Conservation (phyloP, 1,139 yeast species). For the Pichia sp. region DNA sequence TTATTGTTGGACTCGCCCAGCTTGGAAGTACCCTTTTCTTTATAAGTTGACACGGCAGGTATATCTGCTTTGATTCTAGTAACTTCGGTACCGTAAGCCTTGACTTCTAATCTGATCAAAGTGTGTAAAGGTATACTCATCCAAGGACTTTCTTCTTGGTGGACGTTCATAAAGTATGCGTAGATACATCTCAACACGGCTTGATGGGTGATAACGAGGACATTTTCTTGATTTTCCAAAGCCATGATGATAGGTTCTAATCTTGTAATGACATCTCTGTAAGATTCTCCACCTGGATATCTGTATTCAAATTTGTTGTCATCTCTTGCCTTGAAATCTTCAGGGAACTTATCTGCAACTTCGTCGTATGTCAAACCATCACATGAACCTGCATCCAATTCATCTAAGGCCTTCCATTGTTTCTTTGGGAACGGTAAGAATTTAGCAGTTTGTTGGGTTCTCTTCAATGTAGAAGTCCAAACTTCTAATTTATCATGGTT, state of each 20-base stretch:
- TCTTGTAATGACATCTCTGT: conserved; percentile 91
- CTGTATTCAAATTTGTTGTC: conserved; percentile 95
- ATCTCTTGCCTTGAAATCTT: conserved; percentile 93
- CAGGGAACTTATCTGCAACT: conserved; percentile 80
- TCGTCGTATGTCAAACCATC: conserved; percentile 94
- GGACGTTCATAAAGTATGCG: conserved; percentile 98
- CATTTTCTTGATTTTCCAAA: conserved; percentile 94
- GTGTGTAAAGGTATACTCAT: conserved; percentile 98
- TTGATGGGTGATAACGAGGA: conserved; percentile 94
- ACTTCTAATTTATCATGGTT: conserved; percentile 70
- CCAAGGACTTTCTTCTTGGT: conserved; percentile 98
- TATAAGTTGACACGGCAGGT: conserved; percentile 96
- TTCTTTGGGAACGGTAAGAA: conserved; percentile 78
- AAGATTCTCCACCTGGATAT: conserved; percentile 96
- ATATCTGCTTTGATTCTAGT: conserved; percentile 91
- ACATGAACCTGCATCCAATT: conserved; percentile 96
- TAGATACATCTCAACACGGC: conserved; percentile 95
- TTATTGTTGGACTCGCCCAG: conserved; percentile 53
- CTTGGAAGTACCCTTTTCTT: conserved; percentile 88
- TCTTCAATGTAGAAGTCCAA: conserved; percentile 91
- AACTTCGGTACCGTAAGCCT: conserved; percentile 88
- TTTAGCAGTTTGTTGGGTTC: conserved; percentile 94
- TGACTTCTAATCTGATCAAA: conserved; percentile 86
- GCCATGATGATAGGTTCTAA: conserved; percentile 98
- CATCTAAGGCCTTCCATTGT: conserved; percentile 97